phyloP scores from a whole-genome alignment of 208 protist genomes.

The Leishmania tarentolae region DNA sequence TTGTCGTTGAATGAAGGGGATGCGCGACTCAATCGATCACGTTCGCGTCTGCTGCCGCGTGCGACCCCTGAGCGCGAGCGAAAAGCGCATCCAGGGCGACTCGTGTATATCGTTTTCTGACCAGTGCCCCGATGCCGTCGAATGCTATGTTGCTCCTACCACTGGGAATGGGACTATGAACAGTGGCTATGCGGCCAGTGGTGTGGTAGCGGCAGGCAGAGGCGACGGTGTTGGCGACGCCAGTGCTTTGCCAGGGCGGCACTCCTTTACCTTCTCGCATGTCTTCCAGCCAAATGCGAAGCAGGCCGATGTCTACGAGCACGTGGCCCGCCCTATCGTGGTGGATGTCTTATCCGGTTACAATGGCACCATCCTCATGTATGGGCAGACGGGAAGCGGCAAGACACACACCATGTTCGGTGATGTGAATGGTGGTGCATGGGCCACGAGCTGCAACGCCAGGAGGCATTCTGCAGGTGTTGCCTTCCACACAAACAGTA shows the following conservation, averaged over 20 bases:
- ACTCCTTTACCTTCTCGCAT: slow-evolving; percentile 68
- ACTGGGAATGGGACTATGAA: neutral
- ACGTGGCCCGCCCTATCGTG: slow-evolving; percentile 87
- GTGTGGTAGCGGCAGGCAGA: neutral
- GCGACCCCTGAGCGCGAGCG: slow-evolving; percentile 36
- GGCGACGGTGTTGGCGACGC: neutral
- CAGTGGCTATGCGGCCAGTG: neutral
- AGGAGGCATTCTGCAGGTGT: neutral
- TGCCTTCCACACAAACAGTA: neutral
- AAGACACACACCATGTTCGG: slow-evolving; percentile 94
- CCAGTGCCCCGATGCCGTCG: slow-evolving; percentile 12
- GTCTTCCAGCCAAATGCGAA: slow-evolving; percentile 50
- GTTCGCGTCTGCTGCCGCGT: slow-evolving; percentile 61
- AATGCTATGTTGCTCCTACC: slow-evolving; percentile 9
- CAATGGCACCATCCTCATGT: slow-evolving; percentile 91
- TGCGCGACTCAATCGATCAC: slow-evolving; percentile 32
- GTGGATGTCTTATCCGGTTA: slow-evolving; percentile 89
- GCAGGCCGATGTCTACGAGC: slow-evolving; percentile 83
- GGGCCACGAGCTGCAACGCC: neutral
- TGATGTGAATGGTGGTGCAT: slow-evolving; percentile 34
- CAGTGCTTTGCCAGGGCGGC: slow-evolving; percentile 2
- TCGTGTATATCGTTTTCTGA: slow-evolving; percentile 22
- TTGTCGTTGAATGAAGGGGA: slow-evolving; percentile 16
- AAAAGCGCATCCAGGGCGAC: slow-evolving; percentile 28
- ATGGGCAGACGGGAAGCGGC: slow-evolving; percentile 92